These are phyloP conservation scores for Fusarium annulatum DNA, from an alignment of 2,329 filamentous ascomycete species.

Conservation along the genomic window DNA sequence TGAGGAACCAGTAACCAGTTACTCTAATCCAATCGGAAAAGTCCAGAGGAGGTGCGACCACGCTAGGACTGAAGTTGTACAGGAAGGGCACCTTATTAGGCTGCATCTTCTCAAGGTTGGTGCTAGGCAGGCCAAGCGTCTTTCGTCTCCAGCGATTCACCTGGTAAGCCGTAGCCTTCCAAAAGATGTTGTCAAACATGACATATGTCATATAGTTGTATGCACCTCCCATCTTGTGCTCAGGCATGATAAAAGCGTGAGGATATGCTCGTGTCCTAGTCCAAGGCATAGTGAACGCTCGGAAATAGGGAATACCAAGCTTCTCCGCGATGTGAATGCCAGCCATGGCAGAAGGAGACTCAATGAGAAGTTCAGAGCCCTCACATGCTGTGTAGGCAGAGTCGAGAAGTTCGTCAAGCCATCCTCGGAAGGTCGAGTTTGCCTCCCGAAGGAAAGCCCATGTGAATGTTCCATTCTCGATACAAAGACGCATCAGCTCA, in stretches of 20 bases:
- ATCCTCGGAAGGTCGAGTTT: slow-evolving; percentile 88
- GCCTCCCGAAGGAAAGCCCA: slow-evolving; percentile 90
- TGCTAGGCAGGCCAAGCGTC: slow-evolving; percentile 80
- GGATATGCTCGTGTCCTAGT: slow-evolving; percentile 95
- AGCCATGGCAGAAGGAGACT: slow-evolving; percentile 96
- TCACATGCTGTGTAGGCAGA: slow-evolving; percentile 88
- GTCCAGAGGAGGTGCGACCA: slow-evolving; percentile 93
- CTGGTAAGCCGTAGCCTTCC: slow-evolving; percentile 91
- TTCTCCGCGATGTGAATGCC: slow-evolving; percentile 98
- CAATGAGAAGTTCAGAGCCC: slow-evolving; percentile 88
- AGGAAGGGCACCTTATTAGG: slow-evolving; percentile 97
- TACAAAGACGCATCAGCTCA: slow-evolving; percentile 94
- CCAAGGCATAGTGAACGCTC: slow-evolving; percentile 99
- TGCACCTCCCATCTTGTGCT: slow-evolving; percentile 91
- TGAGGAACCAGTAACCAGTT: slow-evolving; percentile 97
- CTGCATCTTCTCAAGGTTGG: slow-evolving; percentile 89
- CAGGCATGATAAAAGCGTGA: slow-evolving; percentile 93
- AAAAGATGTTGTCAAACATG: slow-evolving; percentile 97
- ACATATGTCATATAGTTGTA: slow-evolving; percentile 97
- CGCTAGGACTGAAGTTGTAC: slow-evolving; percentile 95
- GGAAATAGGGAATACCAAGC: slow-evolving; percentile 92
- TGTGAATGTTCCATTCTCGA: slow-evolving; percentile 97
- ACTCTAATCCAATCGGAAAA: slow-evolving; percentile 98
- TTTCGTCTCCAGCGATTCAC: slow-evolving; percentile 93
- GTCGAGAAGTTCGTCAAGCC: slow-evolving; percentile 88